Percentiles rank a stretch among this genome's conserved stretches.
Evolutionary conservation across 1,139 yeast species (phyloP).

Genomic region (Pichia sp.): DNA sequence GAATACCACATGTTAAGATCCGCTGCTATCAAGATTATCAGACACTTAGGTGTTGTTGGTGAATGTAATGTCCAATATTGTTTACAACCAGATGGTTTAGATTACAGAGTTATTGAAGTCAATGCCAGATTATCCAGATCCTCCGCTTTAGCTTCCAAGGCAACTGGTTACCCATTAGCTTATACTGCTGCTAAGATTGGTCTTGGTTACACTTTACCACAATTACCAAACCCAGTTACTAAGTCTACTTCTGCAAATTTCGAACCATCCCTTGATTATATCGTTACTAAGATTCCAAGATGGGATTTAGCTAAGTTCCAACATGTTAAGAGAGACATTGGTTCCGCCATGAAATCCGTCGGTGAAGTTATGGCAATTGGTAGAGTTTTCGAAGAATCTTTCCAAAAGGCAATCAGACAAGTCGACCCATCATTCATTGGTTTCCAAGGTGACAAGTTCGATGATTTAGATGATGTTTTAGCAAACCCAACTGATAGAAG

Average conservation of each 20-base stretch:
- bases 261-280: conserved; percentile 95
- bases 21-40: conserved; percentile 95
- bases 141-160: conserved; percentile 97
- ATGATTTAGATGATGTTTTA: conserved; percentile 74
- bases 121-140: conserved; percentile 97
- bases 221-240: conserved; percentile 94
- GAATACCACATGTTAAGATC: conserved; percentile 98
- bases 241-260: conserved; percentile 95
- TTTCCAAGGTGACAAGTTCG: conserved; percentile 86
- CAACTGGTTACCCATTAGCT: conserved; percentile 98
- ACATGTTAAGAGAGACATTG: conserved; percentile 89
- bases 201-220: conserved; percentile 91
- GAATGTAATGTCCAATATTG: conserved; percentile 99
- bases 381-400: conserved; percentile 94
- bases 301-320: conserved; percentile 98
- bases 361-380: conserved; percentile 99
- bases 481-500: conserved; percentile 96
- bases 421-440: conserved; percentile 91
- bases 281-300: conserved; percentile 96
- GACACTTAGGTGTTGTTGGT: conserved; percentile 98
- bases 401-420: conserved; percentile 97
- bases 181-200: conserved; percentile 98
- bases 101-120: conserved; percentile 95
- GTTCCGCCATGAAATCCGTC: conserved; percentile 97
- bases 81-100: conserved; percentile 91